These are phyloP conservation scores for Ophiocordyceps robertsii DNA, from an alignment of 2,329 filamentous ascomycete genomes.

Conservation along the genomic window DNA sequence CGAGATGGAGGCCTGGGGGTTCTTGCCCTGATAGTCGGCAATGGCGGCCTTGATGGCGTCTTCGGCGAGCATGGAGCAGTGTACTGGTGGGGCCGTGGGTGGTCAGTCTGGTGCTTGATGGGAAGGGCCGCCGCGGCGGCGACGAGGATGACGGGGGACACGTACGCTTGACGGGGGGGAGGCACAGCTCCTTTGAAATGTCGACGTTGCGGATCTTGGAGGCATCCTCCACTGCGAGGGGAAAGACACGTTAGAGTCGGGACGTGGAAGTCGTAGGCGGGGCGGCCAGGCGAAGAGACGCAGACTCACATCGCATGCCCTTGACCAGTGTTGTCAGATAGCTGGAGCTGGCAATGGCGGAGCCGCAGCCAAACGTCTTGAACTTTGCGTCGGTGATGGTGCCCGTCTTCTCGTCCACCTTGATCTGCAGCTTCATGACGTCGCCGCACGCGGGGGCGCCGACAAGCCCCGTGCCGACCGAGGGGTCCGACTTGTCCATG, in stretches of 20 bases:
- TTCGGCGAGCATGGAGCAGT: constrained; percentile 86
- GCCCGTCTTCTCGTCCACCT: constrained; percentile 76
- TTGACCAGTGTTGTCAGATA: constrained; percentile 91
- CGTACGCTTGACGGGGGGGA: constrained; percentile 78
- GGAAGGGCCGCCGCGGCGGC: too few species aligned
- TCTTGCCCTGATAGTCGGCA: constrained; percentile 81
- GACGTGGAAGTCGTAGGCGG: not conserved
- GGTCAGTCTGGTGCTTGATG: too few species aligned
- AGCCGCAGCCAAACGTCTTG: constrained; percentile 94
- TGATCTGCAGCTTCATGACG: constrained; percentile 72
- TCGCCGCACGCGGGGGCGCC: constrained; percentile 81
- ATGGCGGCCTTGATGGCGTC: constrained; percentile 88
- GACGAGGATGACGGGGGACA: not conserved
- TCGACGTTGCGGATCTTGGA: constrained; percentile 90
- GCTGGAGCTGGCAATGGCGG: constrained; percentile 75
- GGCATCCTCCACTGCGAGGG: constrained; percentile 59
- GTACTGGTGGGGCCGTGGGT: constrained; percentile 36
- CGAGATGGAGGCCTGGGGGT: constrained; percentile 38
- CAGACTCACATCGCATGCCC: constrained; percentile 55
- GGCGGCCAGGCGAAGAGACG: too few species aligned
- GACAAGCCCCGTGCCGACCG: constrained; percentile 85
- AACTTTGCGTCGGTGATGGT: constrained; percentile 92
- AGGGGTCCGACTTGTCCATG: constrained; percentile 57
- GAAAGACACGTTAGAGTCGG: not conserved
- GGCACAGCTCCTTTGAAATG: constrained; percentile 89